phyloP scores from a whole-genome alignment of 257 asterid genomes.

The Eustoma russellianum region DNA sequence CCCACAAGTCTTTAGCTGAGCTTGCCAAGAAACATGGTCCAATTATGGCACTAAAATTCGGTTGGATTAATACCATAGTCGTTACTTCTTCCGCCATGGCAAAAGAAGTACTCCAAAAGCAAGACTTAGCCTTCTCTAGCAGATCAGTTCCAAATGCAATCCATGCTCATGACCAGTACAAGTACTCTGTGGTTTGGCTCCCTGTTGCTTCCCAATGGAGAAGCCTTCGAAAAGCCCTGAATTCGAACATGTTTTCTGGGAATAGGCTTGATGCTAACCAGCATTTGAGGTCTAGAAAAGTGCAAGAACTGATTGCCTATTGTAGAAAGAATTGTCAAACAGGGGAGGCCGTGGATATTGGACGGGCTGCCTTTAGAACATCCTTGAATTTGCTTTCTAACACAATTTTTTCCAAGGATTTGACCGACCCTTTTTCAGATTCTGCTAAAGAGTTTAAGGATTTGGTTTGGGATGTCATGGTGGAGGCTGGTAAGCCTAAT shows the following conservation, averaged over 20 bases:
- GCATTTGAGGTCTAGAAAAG: constrained; percentile 40
- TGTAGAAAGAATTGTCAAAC: constrained; percentile 17
- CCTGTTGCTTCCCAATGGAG: constrained; percentile 56
- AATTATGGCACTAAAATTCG: constrained; percentile 50
- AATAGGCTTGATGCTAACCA: constrained; percentile 57
- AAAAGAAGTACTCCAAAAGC: constrained; percentile 50
- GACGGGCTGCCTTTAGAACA: constrained; percentile 22
- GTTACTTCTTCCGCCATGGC: constrained; percentile 56
- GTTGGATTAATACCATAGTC: constrained; percentile 44
- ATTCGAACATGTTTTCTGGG: constrained; percentile 49
- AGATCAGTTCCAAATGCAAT: constrained; percentile 42
- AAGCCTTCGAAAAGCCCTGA: constrained; percentile 47
- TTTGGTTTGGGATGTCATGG: constrained; percentile 29
- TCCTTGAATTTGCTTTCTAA: constrained; percentile 38
- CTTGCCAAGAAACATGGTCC: constrained; percentile 62
- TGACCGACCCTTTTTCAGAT: constrained; percentile 33
- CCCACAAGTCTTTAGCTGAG: constrained; percentile 51
- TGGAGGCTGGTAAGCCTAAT: constrained; percentile 26
- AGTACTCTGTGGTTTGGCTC: constrained; percentile 61
- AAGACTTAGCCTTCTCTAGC: constrained; percentile 52
- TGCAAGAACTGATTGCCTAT: constrained; percentile 25
- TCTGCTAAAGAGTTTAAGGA: constrained; percentile 48
- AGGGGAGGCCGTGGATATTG: constrained; percentile 28
- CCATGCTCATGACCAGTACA: constrained; percentile 50
- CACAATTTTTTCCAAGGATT: constrained; percentile 47